Evolutionary conservation across 306 rosid genomes (phyloP).

Genomic region (Castanea sativa): DNA sequence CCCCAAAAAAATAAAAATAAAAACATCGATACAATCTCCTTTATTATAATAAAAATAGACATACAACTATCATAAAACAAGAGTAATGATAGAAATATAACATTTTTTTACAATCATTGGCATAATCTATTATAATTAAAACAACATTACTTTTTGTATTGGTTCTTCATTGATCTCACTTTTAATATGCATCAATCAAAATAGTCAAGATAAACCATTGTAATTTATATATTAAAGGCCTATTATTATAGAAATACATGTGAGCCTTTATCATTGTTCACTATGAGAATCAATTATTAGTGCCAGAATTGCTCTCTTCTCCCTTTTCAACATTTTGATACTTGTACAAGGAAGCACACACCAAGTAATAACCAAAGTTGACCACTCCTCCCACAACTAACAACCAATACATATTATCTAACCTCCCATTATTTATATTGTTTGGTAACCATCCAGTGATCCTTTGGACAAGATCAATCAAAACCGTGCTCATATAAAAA

Average conservation of each 20-base stretch:
- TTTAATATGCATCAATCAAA: no score
- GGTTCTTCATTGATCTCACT: no score
- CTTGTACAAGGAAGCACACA: slow-evolving; percentile 25
- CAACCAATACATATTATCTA: slow-evolving; percentile 41
- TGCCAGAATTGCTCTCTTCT: neutral
- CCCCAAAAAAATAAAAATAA: no score
- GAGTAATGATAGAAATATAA: no score
- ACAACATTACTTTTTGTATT: no score
- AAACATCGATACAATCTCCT: no score
- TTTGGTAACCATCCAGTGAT: slow-evolving; percentile 37
- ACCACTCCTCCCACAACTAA: slow-evolving; percentile 27
- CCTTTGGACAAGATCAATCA: slow-evolving; percentile 26
- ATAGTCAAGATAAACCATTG: no score
- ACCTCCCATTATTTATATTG: slow-evolving; percentile 36
- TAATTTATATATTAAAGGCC: no score
- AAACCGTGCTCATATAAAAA: slow-evolving; percentile 27
- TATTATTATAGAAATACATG: neutral
- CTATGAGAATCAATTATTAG: neutral
- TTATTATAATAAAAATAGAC: no score
- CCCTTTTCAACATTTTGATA: slow-evolving; percentile 20
- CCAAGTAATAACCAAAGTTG: slow-evolving; percentile 33
- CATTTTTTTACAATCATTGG: no score
- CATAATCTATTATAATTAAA: no score
- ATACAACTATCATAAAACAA: no score
- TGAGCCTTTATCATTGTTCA: neutral